Evolutionary conservation across 805 yeast species (phyloP).

Genomic region (Yamadazyma laniorum): DNA sequence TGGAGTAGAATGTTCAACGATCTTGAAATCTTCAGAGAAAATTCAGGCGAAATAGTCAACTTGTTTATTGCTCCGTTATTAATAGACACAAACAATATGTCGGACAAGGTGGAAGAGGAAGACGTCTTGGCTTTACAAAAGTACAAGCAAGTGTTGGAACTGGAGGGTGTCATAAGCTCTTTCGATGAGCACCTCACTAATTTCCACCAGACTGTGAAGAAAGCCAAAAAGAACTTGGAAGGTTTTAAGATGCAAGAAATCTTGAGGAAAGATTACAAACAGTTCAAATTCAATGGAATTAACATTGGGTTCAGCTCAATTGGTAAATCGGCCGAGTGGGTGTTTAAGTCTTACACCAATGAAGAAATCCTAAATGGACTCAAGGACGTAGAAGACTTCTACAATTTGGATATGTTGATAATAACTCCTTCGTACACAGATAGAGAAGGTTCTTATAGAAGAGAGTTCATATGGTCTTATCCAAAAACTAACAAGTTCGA

Average conservation of each 20-base stretch:
- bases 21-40: slow-evolving; percentile 15
- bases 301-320: slow-evolving; percentile 75
- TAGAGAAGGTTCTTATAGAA: slow-evolving; percentile 24
- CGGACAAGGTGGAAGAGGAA: slow-evolving; percentile 56
- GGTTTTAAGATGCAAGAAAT: slow-evolving; percentile 63
- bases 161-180: not conserved
- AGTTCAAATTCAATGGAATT: slow-evolving; percentile 46
- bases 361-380: slow-evolving; percentile 25
- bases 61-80: slow-evolving; percentile 67
- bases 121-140: slow-evolving; percentile 49
- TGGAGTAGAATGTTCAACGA: slow-evolving; percentile 40
- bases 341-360: slow-evolving; percentile 28
- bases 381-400: slow-evolving; percentile 16
- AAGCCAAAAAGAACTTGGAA: slow-evolving; percentile 59
- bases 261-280: slow-evolving; percentile 81
- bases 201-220: slow-evolving; percentile 28
- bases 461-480: slow-evolving; percentile 9
- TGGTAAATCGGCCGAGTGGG: slow-evolving; percentile 60
- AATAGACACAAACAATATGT: slow-evolving; percentile 72
- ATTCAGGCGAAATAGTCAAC: slow-evolving; percentile 35
- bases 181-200: slow-evolving; percentile 2
- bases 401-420: slow-evolving; percentile 29
- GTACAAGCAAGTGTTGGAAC: slow-evolving; percentile 30
- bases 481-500: not conserved
- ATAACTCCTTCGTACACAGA: slow-evolving; percentile 41